Percentiles rank a stretch among this genome's conserved stretches.
phyloP scores from a whole-genome alignment of 305 asterid species.

The Fraxinus baroniana region DNA sequence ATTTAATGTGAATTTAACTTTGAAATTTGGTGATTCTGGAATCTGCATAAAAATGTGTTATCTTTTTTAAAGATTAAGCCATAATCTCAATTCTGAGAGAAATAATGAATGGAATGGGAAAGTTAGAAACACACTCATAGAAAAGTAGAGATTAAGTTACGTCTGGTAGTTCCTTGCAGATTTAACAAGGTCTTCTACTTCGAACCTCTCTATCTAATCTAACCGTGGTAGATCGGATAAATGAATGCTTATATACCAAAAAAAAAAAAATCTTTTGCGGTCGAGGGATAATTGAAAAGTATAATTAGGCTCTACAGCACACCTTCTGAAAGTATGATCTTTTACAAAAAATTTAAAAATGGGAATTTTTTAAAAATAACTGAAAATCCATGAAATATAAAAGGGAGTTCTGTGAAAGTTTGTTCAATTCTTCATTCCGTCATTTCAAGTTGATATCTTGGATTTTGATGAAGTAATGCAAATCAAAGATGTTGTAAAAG shows the following conservation, averaged over 20 bases:
- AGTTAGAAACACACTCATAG: not conserved
- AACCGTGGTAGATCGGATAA: not conserved
- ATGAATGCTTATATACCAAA: not conserved
- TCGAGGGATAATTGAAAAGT: not conserved
- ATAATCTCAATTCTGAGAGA: not conserved
- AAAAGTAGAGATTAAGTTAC: no score
- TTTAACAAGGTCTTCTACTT: not conserved
- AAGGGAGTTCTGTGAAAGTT: not conserved
- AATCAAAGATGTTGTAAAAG: not conserved
- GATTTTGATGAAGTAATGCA: not conserved
- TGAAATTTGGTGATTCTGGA: slow-evolving; percentile 71
- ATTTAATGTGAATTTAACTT: slow-evolving; percentile 58
- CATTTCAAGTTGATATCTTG: not conserved
- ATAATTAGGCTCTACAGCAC: not conserved
- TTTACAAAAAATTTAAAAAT: no score
- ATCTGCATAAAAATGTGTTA: slow-evolving; percentile 32
- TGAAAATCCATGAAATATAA: not conserved
- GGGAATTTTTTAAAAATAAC: not conserved
- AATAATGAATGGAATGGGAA: not conserved
- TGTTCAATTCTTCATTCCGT: not conserved
- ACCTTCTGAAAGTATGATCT: not conserved
- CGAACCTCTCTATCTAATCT: not conserved
- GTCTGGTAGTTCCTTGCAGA: no score
- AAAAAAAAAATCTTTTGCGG: not conserved
- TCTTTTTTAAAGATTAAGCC: not conserved